Evolutionary conservation across 2,329 filamentous ascomycete species (phyloP).

Genomic region (Neocatenulostroma microsporum): DNA sequence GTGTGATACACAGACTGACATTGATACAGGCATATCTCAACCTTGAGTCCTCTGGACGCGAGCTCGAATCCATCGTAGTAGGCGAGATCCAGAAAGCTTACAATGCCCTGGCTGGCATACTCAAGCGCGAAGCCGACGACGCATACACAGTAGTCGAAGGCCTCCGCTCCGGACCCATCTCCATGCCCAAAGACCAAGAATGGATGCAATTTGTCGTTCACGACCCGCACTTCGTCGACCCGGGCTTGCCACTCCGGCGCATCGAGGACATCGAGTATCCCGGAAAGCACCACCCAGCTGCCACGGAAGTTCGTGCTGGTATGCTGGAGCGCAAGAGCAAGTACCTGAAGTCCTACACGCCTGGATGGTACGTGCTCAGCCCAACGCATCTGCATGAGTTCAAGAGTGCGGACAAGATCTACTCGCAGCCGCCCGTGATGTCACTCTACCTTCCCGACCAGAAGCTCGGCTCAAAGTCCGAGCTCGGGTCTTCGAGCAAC

Average conservation of each 20-base stretch:
- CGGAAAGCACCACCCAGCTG: constrained; percentile 76
- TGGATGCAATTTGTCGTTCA: constrained; percentile 76
- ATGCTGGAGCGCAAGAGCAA: constrained; percentile 97
- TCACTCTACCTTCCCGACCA: constrained; percentile 91
- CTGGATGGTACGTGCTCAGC: constrained; percentile 94
- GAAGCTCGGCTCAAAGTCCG: constrained; percentile 87
- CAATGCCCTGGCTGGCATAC: constrained; percentile 82
- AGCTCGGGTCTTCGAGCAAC: constrained; percentile 74
- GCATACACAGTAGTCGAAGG: constrained; percentile 70
- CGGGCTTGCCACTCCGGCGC: constrained; percentile 67
- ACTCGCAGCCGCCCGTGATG: constrained; percentile 81
- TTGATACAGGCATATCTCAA: constrained; percentile 76
- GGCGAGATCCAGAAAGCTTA: constrained; percentile 98
- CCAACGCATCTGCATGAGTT: constrained; percentile 97
- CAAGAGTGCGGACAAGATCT: constrained; percentile 89
- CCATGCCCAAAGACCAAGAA: constrained; percentile 91
- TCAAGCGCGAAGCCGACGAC: constrained; percentile 84
- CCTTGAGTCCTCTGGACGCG: constrained; percentile 84
- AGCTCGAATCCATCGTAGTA: constrained; percentile 92
- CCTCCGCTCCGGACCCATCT: constrained; percentile 72
- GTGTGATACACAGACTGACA: constrained; percentile 16
- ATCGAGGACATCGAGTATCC: constrained; percentile 83
- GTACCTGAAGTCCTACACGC: constrained; percentile 94
- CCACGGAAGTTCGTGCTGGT: constrained; percentile 76
- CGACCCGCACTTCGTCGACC: constrained; percentile 82